Conservation (phyloP, 805 yeast genomes). For the Ogataea naganishii region DNA sequence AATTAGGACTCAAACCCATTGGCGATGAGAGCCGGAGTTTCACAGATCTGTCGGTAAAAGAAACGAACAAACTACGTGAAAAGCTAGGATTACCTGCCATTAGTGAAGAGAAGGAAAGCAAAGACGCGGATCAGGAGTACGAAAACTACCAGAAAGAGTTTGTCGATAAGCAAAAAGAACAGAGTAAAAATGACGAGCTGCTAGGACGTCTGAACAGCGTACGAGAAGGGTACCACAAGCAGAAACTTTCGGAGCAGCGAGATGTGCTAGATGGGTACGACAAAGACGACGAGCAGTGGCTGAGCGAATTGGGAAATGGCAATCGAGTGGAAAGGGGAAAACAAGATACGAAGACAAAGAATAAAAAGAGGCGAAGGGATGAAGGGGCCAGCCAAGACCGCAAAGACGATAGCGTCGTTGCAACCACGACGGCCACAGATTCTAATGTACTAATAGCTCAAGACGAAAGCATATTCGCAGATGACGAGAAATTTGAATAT, state of each 20-base stretch:
- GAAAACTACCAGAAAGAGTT: conserved; percentile 29
- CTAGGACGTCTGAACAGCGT: conserved; percentile 7
- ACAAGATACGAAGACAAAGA: conserved; percentile 35
- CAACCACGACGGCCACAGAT: too few species aligned
- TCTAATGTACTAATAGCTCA: conserved; percentile 52
- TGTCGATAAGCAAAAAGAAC: conserved; percentile 24
- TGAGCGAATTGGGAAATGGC: conserved; percentile 24
- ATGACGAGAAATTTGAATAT: conserved; percentile 29
- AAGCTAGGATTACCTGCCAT: conserved; percentile 41
- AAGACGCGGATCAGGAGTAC: conserved; percentile 19
- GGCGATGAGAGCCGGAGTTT: neutral
- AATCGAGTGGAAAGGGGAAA: conserved; percentile 15
- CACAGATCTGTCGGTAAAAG: conserved; percentile 27
- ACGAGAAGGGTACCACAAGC: conserved; percentile 12
- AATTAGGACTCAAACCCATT: conserved; percentile 11
- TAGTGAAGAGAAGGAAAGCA: conserved; percentile 12
- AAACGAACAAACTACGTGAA: conserved; percentile 37
- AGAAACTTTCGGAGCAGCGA: conserved; percentile 14
- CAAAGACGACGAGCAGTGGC: conserved; percentile 28
- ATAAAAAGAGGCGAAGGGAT: conserved; percentile 23
- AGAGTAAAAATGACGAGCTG: conserved; percentile 16
- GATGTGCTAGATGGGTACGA: conserved; percentile 17
- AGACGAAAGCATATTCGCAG: conserved; percentile 33
- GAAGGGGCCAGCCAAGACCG: too few species aligned
- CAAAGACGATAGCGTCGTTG: too few species aligned